These are phyloP conservation scores for Fusarium sp. DNA, from an alignment of 2,329 filamentous ascomycete species.

Conservation along the genomic window DNA sequence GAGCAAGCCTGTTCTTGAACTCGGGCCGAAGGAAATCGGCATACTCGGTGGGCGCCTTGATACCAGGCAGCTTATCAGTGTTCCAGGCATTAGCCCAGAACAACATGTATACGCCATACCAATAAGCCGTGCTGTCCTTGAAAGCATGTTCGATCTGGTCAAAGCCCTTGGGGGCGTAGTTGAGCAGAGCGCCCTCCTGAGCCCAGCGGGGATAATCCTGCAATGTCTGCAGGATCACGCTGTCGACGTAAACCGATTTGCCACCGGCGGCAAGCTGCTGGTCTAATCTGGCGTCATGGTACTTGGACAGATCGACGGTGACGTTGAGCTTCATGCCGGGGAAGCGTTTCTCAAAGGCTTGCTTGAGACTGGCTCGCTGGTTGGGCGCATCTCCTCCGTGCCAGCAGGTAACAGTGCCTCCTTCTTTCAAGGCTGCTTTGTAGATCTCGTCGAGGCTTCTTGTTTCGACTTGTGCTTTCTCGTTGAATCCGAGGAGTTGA, in stretches of 20 bases:
- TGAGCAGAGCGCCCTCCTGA: slow-evolving; percentile 53
- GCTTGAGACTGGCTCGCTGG: slow-evolving; percentile 51
- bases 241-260: slow-evolving; percentile 51
- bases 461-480: slow-evolving; percentile 47
- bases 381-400: slow-evolving; percentile 57
- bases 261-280: slow-evolving; percentile 50
- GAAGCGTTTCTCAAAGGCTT: slow-evolving; percentile 55
- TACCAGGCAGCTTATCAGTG: slow-evolving; percentile 44
- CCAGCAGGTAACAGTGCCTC: slow-evolving; percentile 55
- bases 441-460: slow-evolving; percentile 60
- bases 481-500: slow-evolving; percentile 31
- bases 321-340: slow-evolving; percentile 60
- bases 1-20: slow-evolving; percentile 61
- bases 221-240: slow-evolving; percentile 55
- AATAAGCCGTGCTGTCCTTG: slow-evolving; percentile 48
- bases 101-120: slow-evolving; percentile 51
- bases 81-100: slow-evolving; percentile 47
- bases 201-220: slow-evolving; percentile 63
- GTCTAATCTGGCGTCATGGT: slow-evolving; percentile 58
- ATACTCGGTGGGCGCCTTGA: slow-evolving; percentile 47
- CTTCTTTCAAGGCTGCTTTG: slow-evolving; percentile 57
- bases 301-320: slow-evolving; percentile 64
- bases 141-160: slow-evolving; percentile 52
- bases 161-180: slow-evolving; percentile 58
- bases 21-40: slow-evolving; percentile 56